Percentiles rank a stretch among this genome's conserved stretches.
phyloP scores from a whole-genome alignment of 176 grass and related monocot species.

The Chrysopogon serrulatus region DNA sequence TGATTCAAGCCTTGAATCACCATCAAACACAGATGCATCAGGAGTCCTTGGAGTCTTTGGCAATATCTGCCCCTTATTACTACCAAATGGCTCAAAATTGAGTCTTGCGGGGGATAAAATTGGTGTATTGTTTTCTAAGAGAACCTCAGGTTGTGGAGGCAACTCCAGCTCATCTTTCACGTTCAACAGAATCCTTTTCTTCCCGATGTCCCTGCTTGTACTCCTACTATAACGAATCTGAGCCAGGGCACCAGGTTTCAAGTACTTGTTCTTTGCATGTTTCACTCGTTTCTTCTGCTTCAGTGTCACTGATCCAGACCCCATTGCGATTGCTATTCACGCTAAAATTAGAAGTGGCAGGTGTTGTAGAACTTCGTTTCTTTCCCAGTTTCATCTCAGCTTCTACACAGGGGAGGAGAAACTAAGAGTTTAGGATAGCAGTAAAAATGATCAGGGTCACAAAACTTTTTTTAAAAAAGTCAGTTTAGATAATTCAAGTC shows the following conservation, averaged over 20 bases:
- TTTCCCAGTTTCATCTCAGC: conserved; percentile 34
- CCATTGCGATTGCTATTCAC: conserved; percentile 30
- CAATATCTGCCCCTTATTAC: conserved; percentile 27
- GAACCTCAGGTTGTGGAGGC: background rate
- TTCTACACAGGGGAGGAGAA: background rate
- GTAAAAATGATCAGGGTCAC: background rate
- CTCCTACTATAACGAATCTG: conserved; percentile 71
- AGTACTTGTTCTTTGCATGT: conserved; percentile 67
- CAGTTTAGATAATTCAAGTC: background rate
- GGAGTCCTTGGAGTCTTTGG: conserved; percentile 61
- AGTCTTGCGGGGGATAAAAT: conserved; percentile 44
- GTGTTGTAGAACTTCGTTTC: background rate
- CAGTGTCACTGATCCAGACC: conserved; percentile 34
- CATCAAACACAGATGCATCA: conserved; percentile 40
- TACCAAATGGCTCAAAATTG: conserved; percentile 36
- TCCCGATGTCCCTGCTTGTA: conserved; percentile 66
- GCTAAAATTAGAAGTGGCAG: background rate
- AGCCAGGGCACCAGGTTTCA: conserved; percentile 63
- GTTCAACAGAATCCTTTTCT: conserved; percentile 76
- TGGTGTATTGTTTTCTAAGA: conserved; percentile 13
- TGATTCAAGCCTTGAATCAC: conserved; percentile 72
- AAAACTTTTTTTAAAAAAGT: background rate
- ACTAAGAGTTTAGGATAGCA: background rate
- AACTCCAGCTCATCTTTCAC: conserved; percentile 45
- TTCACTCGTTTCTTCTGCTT: conserved; percentile 74